Evolutionary conservation across 768 basidiomycete species (phyloP), one percentile per base, ranked within the genome.

Genomic region (Amanita muscaria): DNA sequence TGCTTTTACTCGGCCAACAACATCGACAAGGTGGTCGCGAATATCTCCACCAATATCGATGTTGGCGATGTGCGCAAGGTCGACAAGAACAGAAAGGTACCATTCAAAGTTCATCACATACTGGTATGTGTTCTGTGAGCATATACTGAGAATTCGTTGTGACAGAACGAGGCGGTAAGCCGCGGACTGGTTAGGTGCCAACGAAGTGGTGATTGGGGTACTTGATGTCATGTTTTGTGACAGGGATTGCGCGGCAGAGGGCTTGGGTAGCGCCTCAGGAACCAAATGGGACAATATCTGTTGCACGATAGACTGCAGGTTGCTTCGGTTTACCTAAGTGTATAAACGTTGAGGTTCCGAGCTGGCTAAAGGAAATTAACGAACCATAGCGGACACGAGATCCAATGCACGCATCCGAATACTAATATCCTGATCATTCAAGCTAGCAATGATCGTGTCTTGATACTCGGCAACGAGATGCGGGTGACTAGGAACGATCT

Each of bases 331-430:
- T 34, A 87, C 87, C 93, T 97, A 53, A n/a, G 41, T 32, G 31
- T 25, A 24, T 14, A 38, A n/a, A 23, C 14, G 29, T 25, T 46
- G 40, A 33, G 32, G 27, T 34, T 34, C 29, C 43, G 43, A 47
- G 16, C 41, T 29, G 35, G 23, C 27, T 23, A 15, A 38, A 32
- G 7, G 46, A 40, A 4, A 24, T 25, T 16, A 33, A 54, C 70
- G 53, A 57, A 91, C 94, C 84, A 99, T 94, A 4, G 88, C 88
- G 18, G 89, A 86, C 21, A 97, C 76, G 3, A 99, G 74, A 56
- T 98, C 96, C 19, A 99, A 74, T 1, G 94, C 92, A 45, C 96
- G 76, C 85, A 97, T 88, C 12, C 96, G 79, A 47, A 99, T 97
- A 48, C 89, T 93, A 44, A 97, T 82, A 60, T 99, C 96, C 48